phyloP scores from a whole-genome alignment of 176 grass and related monocot species.

The Lolium multiflorum region DNA sequence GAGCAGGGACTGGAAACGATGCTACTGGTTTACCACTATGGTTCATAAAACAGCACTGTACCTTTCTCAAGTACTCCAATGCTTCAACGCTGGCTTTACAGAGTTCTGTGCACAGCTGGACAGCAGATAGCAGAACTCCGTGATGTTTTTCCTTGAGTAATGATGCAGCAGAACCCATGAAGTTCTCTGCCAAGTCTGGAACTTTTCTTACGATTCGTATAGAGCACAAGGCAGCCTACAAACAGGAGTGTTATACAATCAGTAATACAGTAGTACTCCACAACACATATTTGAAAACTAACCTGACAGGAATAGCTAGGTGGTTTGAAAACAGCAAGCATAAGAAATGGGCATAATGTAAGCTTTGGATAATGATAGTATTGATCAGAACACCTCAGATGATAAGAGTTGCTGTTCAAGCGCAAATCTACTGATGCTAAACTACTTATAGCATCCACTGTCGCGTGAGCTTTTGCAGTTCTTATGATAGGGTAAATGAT shows the following conservation, averaged over 20 bases:
- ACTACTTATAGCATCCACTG: constrained; percentile 12
- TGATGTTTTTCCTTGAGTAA: constrained; percentile 98
- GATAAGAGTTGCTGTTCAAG: background rate
- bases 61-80: constrained; percentile 86
- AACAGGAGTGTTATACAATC: constrained; percentile 36
- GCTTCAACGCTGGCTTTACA: constrained; percentile 91
- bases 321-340: constrained; percentile 1
- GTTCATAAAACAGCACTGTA: constrained; percentile 34
- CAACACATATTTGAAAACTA: constrained; percentile 21
- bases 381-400: background rate
- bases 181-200: constrained; percentile 93
- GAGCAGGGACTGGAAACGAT: background rate
- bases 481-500: background rate
- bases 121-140: constrained; percentile 85
- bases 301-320: background rate
- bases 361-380: background rate
- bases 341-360: background rate
- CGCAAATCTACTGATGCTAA: constrained; percentile 2
- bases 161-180: constrained; percentile 71
- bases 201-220: constrained; percentile 97
- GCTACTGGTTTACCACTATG: background rate
- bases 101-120: constrained; percentile 94
- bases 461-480: background rate
- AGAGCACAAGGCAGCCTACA: constrained; percentile 94
- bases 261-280: constrained; percentile 18